These are phyloP conservation scores for Alternaria hordeiaustralica DNA, from an alignment of 2,329 filamentous ascomycete genomes.

Conservation along the genomic window DNA sequence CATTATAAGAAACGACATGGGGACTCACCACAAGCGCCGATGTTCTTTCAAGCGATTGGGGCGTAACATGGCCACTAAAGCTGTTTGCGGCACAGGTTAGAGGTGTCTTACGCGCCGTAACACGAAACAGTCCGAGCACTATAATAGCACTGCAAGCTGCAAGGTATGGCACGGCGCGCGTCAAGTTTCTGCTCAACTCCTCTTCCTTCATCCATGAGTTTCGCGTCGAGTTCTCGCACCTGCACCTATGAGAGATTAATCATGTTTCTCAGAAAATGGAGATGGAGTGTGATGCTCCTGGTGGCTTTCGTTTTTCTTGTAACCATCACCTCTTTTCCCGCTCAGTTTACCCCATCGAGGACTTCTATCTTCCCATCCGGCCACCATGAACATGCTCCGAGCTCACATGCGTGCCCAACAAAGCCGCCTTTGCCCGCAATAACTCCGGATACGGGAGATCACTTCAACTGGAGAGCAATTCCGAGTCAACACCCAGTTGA, in stretches of 20 bases:
- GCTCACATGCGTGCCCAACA: slow-evolving; percentile 17
- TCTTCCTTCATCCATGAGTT: background rate
- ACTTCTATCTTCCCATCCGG: slow-evolving; percentile 3
- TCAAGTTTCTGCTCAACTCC: background rate
- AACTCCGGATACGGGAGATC: slow-evolving; percentile 16
- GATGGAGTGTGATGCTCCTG: slow-evolving; percentile 17
- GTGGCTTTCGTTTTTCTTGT: slow-evolving; percentile 8
- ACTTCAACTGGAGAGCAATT: slow-evolving; percentile 24
- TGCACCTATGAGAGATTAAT: slow-evolving; percentile 1
- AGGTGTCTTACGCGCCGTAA: too few relatives aligned
- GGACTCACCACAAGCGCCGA: too few relatives aligned
- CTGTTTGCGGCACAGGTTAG: too few relatives aligned
- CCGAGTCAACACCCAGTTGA: slow-evolving; percentile 13
- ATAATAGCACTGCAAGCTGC: too few relatives aligned
- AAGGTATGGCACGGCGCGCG: background rate
- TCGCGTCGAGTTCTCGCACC: background rate
- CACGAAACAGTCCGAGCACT: too few relatives aligned
- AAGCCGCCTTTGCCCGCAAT: slow-evolving; percentile 13
- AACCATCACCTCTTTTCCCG: slow-evolving; percentile 14
- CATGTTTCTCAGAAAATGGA: slow-evolving; percentile 20
- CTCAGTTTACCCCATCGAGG: slow-evolving; percentile 9
- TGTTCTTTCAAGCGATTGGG: too few relatives aligned
- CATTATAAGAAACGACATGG: too few relatives aligned
- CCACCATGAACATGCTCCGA: background rate
- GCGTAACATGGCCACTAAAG: too few relatives aligned